phyloP scores from a whole-genome alignment of 208 protist species.

The Leishmania gerbilli region DNA sequence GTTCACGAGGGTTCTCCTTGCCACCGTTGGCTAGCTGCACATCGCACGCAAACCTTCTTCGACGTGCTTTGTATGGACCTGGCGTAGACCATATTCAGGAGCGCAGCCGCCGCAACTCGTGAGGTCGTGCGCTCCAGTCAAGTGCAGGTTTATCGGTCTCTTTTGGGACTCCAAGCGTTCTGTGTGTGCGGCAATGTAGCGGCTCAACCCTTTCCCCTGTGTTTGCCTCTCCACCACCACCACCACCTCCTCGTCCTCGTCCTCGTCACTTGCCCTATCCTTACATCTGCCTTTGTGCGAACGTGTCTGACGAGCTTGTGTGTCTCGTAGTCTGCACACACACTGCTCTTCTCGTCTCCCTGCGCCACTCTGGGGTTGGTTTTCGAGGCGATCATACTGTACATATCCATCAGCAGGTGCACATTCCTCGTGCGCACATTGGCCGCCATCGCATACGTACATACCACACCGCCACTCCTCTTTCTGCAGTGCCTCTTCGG shows the following conservation, averaged over 20 bases:
- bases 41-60: not conserved
- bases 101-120: not conserved
- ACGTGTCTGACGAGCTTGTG: not conserved
- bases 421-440: not conserved
- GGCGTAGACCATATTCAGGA: not conserved
- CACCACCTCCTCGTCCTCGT: too few species aligned
- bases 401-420: not conserved
- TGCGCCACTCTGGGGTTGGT: not conserved
- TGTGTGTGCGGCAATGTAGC: not conserved
- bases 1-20: not conserved
- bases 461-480: not conserved
- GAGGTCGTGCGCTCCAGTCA: not conserved
- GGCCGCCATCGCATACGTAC: not conserved
- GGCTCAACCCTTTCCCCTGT: not conserved
- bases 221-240: not conserved
- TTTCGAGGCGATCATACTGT: slow-evolving; percentile 10
- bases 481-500: not conserved
- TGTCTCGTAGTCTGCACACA: not conserved
- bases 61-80: not conserved
- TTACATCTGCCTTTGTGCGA: not conserved
- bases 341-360: not conserved
- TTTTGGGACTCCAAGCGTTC: not conserved
- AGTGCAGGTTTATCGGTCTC: not conserved
- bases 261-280: not conserved
- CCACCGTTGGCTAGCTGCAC: not conserved